Conservation (phyloP, 768 basidiomycete genomes). For the Leccinum arenicola region DNA sequence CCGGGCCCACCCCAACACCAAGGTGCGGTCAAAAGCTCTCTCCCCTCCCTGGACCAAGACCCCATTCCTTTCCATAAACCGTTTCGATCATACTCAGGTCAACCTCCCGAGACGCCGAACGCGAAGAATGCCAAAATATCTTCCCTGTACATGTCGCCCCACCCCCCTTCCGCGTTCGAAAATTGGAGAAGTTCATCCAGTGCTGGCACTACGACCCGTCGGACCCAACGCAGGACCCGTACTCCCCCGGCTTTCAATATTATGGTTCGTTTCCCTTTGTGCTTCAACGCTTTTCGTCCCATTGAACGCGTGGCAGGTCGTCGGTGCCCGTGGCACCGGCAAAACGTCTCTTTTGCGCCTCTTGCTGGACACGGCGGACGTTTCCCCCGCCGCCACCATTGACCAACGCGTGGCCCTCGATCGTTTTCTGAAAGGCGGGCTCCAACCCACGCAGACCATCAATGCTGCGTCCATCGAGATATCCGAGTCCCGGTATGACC, state of each 20-base stretch:
- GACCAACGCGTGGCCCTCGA: conserved; percentile 69
- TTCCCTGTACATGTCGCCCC: conserved; percentile 61
- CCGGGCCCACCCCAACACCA: conserved; percentile 41
- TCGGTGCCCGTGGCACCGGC: conserved; percentile 76
- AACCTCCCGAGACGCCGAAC: conserved; percentile 22
- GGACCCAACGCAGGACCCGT: conserved; percentile 63
- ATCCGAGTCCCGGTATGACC: conserved; percentile 78
- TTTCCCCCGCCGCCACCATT: conserved; percentile 71
- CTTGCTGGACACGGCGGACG: conserved; percentile 79
- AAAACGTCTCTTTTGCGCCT: conserved; percentile 82
- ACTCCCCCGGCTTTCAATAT: conserved; percentile 80
- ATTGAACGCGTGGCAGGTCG: conserved; percentile 49
- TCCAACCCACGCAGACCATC: conserved; percentile 61
- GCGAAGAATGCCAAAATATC: conserved; percentile 55
- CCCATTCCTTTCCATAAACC: conserved; percentile 84
- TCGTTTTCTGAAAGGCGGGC: conserved; percentile 58
- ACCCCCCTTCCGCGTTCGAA: conserved; percentile 62
- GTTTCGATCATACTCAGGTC: conserved; percentile 52
- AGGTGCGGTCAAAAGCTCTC: conserved; percentile 72
- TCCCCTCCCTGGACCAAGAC: conserved; percentile 48
- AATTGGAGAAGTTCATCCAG: conserved; percentile 42
- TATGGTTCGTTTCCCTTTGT: conserved; percentile 51
- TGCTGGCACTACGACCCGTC: conserved; percentile 41
- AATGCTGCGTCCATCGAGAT: conserved; percentile 76
- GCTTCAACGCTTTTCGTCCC: neutral